phyloP scores from a whole-genome alignment of 2,329 filamentous ascomycete genomes.

The Talaromyces marneffei region DNA sequence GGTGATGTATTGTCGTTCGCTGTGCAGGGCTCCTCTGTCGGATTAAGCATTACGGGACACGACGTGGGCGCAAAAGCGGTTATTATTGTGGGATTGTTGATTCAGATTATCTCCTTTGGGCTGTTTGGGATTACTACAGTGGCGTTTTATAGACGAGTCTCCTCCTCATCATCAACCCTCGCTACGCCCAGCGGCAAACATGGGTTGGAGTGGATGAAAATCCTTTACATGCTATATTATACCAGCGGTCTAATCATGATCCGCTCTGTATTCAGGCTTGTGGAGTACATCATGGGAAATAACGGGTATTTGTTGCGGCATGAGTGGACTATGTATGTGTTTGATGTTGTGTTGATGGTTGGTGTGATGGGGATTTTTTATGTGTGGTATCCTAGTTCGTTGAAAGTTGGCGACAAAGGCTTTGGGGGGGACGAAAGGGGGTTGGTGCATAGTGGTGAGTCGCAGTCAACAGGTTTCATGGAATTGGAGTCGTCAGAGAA shows the following conservation, averaged over 20 bases:
- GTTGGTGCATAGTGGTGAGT: not conserved
- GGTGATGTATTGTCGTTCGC: slow-evolving; percentile 30
- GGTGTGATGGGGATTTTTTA: not conserved
- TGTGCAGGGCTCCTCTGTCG: slow-evolving; percentile 19
- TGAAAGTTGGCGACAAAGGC: not conserved
- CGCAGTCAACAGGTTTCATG: not conserved
- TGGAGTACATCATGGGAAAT: not conserved
- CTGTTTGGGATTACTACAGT: not conserved
- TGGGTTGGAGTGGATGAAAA: not conserved
- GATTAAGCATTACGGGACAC: not conserved
- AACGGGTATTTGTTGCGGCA: not conserved
- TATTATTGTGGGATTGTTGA: not conserved
- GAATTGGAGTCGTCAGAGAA: not conserved
- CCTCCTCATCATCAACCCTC: not conserved
- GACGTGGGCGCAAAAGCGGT: not conserved
- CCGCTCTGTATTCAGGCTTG: not conserved
- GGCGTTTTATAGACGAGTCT: not conserved
- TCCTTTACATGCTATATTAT: not conserved
- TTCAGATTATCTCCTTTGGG: not conserved
- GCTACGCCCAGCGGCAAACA: not conserved
- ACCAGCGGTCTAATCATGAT: not conserved
- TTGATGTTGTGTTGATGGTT: not conserved
- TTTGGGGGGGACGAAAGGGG: not conserved
- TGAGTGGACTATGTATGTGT: not conserved
- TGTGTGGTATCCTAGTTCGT: not conserved